Evolutionary conservation across 1,284 basidiomycete species (phyloP).

Genomic region (Phellinidium pouzarii): DNA sequence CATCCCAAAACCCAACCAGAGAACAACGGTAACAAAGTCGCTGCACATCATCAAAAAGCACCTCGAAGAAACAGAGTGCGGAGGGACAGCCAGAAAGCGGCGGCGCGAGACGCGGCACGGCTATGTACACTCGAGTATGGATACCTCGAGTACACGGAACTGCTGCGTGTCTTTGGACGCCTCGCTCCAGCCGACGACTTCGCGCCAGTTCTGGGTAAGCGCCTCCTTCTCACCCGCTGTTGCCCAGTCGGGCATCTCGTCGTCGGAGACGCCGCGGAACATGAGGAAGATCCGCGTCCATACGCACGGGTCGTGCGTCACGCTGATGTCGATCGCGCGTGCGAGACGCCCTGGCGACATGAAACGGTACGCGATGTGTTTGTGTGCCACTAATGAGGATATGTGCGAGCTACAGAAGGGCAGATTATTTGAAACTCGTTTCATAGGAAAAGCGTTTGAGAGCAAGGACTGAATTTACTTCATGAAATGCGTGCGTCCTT

Average conservation of each 20-base stretch:
- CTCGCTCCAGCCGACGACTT: slow-evolving; percentile 70
- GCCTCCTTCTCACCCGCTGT: slow-evolving; percentile 82
- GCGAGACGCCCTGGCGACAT: slow-evolving; percentile 68
- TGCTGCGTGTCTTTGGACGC: slow-evolving; percentile 61
- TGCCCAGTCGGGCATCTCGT: slow-evolving; percentile 63
- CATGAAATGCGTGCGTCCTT: slow-evolving; percentile 71
- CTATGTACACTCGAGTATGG: slow-evolving; percentile 62
- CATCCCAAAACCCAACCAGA: not conserved
- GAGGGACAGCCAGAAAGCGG: not conserved
- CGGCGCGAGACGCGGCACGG: not conserved
- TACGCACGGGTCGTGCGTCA: slow-evolving; percentile 68
- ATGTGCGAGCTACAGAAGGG: slow-evolving; percentile 57
- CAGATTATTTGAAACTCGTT: slow-evolving; percentile 6
- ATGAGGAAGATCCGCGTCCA: slow-evolving; percentile 82
- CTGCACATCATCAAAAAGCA: too few relatives aligned
- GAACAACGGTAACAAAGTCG: not conserved
- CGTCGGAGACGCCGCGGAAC: slow-evolving; percentile 73
- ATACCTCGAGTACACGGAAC: slow-evolving; percentile 73
- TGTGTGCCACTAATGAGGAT: slow-evolving; percentile 60
- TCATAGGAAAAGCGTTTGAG: not conserved
- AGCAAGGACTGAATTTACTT: slow-evolving; percentile 40
- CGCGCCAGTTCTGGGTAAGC: slow-evolving; percentile 68
- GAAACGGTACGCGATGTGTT: slow-evolving; percentile 82
- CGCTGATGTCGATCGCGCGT: slow-evolving; percentile 74
- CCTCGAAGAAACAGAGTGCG: not conserved